Evolutionary conservation across 1,284 basidiomycete genomes (phyloP).

Genomic region (Lentinus polychrous): DNA sequence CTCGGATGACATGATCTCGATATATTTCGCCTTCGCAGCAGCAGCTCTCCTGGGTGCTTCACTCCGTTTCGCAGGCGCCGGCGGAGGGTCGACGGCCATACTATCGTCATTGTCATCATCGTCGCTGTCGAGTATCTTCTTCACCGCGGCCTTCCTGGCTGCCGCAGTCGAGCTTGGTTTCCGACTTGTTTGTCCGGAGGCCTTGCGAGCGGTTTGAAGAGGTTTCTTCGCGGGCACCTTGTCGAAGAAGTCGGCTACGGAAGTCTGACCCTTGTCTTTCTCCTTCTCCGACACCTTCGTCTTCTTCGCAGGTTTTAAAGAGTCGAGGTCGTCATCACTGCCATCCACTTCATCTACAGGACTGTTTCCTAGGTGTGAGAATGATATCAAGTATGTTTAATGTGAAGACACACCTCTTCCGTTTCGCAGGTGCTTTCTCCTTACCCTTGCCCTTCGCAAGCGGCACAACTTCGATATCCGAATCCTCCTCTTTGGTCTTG

Average conservation of each 20-base stretch:
- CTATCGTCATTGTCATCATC: conserved; percentile 23
- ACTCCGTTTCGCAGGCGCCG: conserved; percentile 18
- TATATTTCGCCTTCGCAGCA: conserved; percentile 28
- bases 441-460: conserved; percentile 30
- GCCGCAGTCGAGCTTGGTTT: conserved; percentile 34
- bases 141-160: conserved; percentile 28
- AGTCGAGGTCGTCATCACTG: conserved; percentile 30
- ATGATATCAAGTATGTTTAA: background rate
- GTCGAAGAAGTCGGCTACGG: conserved; percentile 55
- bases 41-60: conserved; percentile 30
- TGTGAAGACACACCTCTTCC: conserved; percentile 43
- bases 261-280: conserved; percentile 29
- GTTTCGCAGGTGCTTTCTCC: conserved; percentile 36
- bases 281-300: conserved; percentile 10
- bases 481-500: conserved; percentile 27
- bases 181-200: conserved; percentile 38
- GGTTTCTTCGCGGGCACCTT: conserved; percentile 38
- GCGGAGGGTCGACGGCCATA: conserved; percentile 6
- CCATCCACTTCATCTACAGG: conserved; percentile 30
- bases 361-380: conserved; percentile 17
- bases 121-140: conserved; percentile 28
- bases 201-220: conserved; percentile 33
- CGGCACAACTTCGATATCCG: conserved; percentile 25
- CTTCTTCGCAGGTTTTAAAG: conserved; percentile 34
- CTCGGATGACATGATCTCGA: conserved; percentile 31